Evolutionary conservation across 2,329 filamentous ascomycete genomes (phyloP).

Genomic region (Rhinocladiella mackenziei): DNA sequence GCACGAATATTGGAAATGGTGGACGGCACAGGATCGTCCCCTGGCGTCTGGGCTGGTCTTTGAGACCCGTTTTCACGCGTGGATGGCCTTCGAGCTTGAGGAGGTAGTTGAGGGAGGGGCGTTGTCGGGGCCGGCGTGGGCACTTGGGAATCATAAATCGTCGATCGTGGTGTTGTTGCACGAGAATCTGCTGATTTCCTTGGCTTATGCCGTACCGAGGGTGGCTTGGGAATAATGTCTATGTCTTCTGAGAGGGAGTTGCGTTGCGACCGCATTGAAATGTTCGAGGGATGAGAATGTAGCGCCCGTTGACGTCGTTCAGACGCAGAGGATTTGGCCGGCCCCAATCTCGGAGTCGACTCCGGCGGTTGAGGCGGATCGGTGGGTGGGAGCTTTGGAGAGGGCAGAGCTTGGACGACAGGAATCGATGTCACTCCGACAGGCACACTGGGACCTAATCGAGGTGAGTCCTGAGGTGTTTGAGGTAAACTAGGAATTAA

Average conservation of each 20-base stretch:
- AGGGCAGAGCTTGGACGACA: conserved; percentile 4
- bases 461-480: conserved; percentile 24
- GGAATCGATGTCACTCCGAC: conserved; percentile 1
- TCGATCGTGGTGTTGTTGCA: conserved; percentile 18
- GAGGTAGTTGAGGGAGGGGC: conserved; percentile 23
- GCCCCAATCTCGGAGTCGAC: conserved; percentile 12
- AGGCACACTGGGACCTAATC: conserved; percentile 7
- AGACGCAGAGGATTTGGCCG: conserved; percentile 25
- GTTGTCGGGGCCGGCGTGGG: conserved; percentile 26
- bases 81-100: conserved; percentile 18
- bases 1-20: conserved; percentile 3
- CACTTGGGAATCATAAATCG: conserved; percentile 21
- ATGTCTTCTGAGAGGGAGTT: conserved; percentile 24
- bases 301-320: conserved; percentile 25
- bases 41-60: conserved; percentile 3
- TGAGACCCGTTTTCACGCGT: conserved; percentile 12
- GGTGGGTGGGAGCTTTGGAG: conserved; percentile 11
- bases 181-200: conserved; percentile 26
- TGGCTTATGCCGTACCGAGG: conserved; percentile 17
- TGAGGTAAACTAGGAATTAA: conserved; percentile 18
- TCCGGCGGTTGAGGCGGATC: conserved; percentile 15
- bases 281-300: conserved; percentile 27
- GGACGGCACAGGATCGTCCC: conserved; percentile 12
- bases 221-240: conserved; percentile 14
- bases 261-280: conserved; percentile 17